phyloP scores from a whole-genome alignment of 139 green algal genomes.

The Pleodorina starrii region DNA sequence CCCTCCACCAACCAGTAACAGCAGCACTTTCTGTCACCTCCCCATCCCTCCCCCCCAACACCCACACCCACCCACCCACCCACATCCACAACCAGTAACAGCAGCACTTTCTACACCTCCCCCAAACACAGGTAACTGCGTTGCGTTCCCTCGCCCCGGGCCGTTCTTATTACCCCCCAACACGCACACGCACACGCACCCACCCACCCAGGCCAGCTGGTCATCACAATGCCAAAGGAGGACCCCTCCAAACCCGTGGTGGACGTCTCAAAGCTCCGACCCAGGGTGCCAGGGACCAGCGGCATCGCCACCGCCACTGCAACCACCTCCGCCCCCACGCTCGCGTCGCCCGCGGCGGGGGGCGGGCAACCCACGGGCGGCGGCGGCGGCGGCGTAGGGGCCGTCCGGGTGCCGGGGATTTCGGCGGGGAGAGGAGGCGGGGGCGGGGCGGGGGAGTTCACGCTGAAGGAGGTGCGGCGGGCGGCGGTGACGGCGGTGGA shows the following conservation, averaged over 20 bases:
- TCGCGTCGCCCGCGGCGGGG: background rate
- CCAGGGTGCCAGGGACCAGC: background rate
- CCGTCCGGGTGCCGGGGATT: background rate
- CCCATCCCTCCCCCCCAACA: too few relatives aligned
- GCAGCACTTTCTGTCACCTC: too few relatives aligned
- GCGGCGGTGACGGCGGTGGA: constrained; percentile 43
- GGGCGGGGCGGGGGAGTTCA: background rate
- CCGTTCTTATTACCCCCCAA: too few relatives aligned
- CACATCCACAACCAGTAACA: too few relatives aligned
- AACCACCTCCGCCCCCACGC: background rate
- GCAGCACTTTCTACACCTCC: too few relatives aligned
- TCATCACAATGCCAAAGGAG: constrained; percentile 87
- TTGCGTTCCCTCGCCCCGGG: too few relatives aligned
- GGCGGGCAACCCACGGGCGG: background rate
- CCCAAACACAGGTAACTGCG: too few relatives aligned
- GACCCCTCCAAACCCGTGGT: constrained; percentile 30
- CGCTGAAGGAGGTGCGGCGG: constrained; percentile 42
- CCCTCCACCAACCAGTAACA: too few relatives aligned
- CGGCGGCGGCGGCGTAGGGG: background rate
- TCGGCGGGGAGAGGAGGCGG: background rate
- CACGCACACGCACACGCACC: background rate
- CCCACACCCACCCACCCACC: too few relatives aligned
- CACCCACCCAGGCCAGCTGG: constrained; percentile 70
- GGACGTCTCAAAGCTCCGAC: constrained; percentile 19
- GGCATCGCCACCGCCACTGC: background rate